A percentile compares a stretch with the other conserved stretches of the same genome.
phyloP scores from a whole-genome alignment of 768 basidiomycete species.

The Mycena leptocephala region DNA sequence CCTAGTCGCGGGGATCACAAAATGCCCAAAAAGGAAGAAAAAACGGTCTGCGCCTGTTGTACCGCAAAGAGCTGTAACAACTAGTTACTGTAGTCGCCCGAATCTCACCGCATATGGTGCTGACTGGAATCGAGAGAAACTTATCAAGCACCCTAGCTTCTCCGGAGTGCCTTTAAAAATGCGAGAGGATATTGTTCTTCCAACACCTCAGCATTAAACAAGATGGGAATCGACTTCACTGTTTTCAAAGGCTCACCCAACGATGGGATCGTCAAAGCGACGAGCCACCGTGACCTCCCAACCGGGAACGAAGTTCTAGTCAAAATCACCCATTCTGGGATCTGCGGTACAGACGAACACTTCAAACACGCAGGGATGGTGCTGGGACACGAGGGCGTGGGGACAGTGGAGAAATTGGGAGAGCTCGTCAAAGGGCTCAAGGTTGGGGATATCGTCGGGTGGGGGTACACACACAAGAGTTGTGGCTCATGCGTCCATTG shows the following conservation, averaged over 20 bases:
- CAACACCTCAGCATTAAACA: not conserved
- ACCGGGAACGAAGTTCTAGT: slow-evolving; percentile 26
- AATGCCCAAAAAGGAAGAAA: no score
- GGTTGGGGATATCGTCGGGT: slow-evolving; percentile 28
- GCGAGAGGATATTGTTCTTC: no score
- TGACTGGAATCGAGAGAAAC: no score
- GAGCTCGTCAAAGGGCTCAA: not conserved
- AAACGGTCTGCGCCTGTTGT: no score
- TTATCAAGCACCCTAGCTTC: no score
- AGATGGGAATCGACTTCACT: slow-evolving; percentile 21
- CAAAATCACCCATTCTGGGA: slow-evolving; percentile 40
- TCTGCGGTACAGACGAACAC: slow-evolving; percentile 59
- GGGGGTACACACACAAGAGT: slow-evolving; percentile 43
- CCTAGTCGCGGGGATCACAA: no score
- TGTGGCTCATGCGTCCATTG: slow-evolving; percentile 53
- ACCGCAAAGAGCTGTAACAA: no score
- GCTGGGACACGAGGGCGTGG: slow-evolving; percentile 46
- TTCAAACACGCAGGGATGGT: slow-evolving; percentile 48
- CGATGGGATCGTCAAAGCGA: slow-evolving; percentile 16
- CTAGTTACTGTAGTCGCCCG: no score
- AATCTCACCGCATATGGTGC: no score
- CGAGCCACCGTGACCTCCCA: not conserved
- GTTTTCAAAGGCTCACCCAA: slow-evolving; percentile 17
- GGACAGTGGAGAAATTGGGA: slow-evolving; percentile 17
- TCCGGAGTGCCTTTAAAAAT: no score